phyloP scores from a whole-genome alignment of 176 grass and related monocot genomes.

The Triticum turgidum region DNA sequence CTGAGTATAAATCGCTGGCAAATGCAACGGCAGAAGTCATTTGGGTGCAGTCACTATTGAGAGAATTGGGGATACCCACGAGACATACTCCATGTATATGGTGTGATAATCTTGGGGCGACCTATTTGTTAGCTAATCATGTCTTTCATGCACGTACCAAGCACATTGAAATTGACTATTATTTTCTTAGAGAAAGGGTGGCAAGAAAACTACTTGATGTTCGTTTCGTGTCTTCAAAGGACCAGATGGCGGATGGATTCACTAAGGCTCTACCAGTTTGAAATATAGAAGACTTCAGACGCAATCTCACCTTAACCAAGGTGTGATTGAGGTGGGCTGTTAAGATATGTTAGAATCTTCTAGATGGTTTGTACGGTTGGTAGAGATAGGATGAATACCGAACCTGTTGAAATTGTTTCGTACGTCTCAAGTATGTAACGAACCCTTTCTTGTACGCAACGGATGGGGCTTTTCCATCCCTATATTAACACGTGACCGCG shows the following conservation, averaged over 20 bases:
- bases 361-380: too few species aligned
- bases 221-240: not conserved
- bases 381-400: too few species aligned
- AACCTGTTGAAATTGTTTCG: too few species aligned
- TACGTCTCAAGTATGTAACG: too few species aligned
- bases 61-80: not conserved
- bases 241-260: too few species aligned
- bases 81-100: not conserved
- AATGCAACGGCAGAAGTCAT: not conserved
- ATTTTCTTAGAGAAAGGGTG: too few species aligned
- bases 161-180: not conserved
- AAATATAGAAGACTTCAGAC: not conserved
- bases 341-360: too few species aligned
- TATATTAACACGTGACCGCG: too few species aligned
- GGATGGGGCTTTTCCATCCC: too few species aligned
- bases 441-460: too few species aligned
- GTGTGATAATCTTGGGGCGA: not conserved
- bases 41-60: not conserved
- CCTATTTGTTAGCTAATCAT: not conserved
- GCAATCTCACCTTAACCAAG: not conserved
- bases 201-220: not conserved
- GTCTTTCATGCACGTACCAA: not conserved
- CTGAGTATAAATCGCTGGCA: too few species aligned
- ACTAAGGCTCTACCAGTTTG: not conserved
- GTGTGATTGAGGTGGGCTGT: too few species aligned